Evolutionary conservation across 2,329 filamentous ascomycete genomes (phyloP), one percentile per base, ranked within the genome.

Genomic region (Diplodia sapinea): DNA sequence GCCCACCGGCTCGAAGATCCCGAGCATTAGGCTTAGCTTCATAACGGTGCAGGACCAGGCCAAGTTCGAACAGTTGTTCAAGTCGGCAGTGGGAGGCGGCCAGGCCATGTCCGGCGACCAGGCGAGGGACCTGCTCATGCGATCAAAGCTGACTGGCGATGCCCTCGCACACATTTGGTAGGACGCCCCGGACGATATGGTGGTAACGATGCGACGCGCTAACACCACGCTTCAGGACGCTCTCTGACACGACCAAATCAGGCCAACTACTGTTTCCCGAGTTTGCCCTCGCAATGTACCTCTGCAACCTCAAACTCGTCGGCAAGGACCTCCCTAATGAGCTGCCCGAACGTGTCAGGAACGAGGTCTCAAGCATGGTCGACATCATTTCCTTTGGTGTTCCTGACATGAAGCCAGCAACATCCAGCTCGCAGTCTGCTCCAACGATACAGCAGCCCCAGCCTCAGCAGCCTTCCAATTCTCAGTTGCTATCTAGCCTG

Each of bases 321-420:
- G 93, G 93, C 68, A 97, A 96, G 79, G 84, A 89, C 0, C 80
- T 99, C 29, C 95, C 95, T 0, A 76, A 84, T 1, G 79, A 77
- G 6, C 84, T 99, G 11, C 95, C 95, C 0, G 93, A 97, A 38
- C 90, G 88, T 68, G 89, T 99, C 71, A 91, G 89, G 82, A 99
- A 99, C 74, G 95, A 99, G 79, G 95, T 99, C 20, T 98, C 94
- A 3, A 97, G 95, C 80, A 98, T 99, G 94, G 95, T 99, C 50
- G 95, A 99, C 76, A 99, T 99, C 67, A 99, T 99, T 76, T 97
- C 93, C 69, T 99, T 99, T 77, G 93, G 90, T 72, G 87, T 97
- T 29, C 88, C 88, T 0, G 95, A 99, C 71, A 90, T 94, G 33
- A 59, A 26, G 20, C 29, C 82, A 3, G 26, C 43, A 23, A 38